phyloP scores from a whole-genome alignment of 2,329 filamentous ascomycete genomes.

The Cladophialophora exuberans region DNA sequence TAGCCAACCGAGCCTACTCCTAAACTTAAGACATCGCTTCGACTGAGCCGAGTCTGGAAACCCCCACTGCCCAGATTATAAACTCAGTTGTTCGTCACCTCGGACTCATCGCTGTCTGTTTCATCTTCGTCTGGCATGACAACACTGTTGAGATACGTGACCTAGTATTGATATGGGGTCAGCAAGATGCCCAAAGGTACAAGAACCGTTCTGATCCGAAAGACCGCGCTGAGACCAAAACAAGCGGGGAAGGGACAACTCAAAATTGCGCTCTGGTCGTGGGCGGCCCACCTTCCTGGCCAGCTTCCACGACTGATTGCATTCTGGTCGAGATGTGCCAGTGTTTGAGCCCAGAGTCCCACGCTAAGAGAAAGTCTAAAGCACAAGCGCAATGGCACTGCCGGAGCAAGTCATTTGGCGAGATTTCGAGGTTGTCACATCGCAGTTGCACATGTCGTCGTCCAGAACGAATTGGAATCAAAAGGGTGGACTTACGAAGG shows the following conservation, averaged over 20 bases:
- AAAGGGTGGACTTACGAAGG: conserved; percentile 69
- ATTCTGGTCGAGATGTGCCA: not conserved
- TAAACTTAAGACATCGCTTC: too few relatives aligned
- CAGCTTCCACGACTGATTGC: not conserved
- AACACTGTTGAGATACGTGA: conserved; percentile 71
- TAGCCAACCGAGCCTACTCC: too few relatives aligned
- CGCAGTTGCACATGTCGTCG: conserved; percentile 5
- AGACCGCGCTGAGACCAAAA: too few relatives aligned
- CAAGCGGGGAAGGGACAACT: not conserved
- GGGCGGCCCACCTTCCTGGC: conserved; percentile 6
- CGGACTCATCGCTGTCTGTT: conserved; percentile 23
- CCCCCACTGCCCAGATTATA: conserved; percentile 4
- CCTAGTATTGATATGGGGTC: conserved; percentile 45
- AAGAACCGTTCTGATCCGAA: not conserved
- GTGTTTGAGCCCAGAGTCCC: conserved; percentile 2
- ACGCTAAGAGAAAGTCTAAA: conserved; percentile 8
- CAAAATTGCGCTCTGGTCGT: conserved; percentile 13
- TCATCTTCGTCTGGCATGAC: conserved; percentile 69
- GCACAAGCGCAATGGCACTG: not conserved
- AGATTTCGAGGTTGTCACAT: not conserved
- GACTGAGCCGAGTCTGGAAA: conserved; percentile 3
- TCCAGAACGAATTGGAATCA: conserved; percentile 30
- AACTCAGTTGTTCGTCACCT: conserved; percentile 19
- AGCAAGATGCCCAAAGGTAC: conserved; percentile 13
- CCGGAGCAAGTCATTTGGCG: conserved; percentile 13